These are phyloP conservation scores for Bothia castanella DNA, from an alignment of 1,284 basidiomycete genomes.

Conservation along the genomic window DNA sequence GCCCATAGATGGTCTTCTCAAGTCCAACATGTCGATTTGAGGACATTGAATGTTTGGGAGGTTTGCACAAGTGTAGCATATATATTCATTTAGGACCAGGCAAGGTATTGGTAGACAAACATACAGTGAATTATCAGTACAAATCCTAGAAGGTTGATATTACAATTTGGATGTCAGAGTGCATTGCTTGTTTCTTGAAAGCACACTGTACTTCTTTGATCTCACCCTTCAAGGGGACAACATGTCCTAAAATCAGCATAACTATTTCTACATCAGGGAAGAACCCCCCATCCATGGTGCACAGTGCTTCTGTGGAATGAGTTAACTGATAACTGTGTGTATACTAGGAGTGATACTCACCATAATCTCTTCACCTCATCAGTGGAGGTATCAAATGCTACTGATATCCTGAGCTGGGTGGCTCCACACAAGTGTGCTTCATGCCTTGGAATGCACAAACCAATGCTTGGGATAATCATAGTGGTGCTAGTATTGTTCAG, in stretches of 20 bases:
- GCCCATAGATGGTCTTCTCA: conserved; percentile 98
- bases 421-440: background rate
- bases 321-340: background rate
- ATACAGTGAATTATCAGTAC: too few species aligned
- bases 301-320: background rate
- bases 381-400: background rate
- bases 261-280: background rate
- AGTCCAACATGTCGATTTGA: conserved; percentile 75
- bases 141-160: too few species aligned
- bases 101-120: too few species aligned
- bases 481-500: background rate
- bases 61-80: conserved; percentile 87
- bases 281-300: background rate
- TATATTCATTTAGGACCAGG: conserved; percentile 75
- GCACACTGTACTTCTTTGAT: background rate
- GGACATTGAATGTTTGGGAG: conserved; percentile 67
- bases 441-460: background rate
- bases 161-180: too few species aligned
- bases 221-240: background rate
- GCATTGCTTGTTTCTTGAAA: too few species aligned
- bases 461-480: background rate
- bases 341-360: background rate
- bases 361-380: background rate
- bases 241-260: background rate
- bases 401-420: background rate